Evolutionary conservation across 148 eudicot species (phyloP).

Genomic region (Rhododendron kiyosumense): DNA sequence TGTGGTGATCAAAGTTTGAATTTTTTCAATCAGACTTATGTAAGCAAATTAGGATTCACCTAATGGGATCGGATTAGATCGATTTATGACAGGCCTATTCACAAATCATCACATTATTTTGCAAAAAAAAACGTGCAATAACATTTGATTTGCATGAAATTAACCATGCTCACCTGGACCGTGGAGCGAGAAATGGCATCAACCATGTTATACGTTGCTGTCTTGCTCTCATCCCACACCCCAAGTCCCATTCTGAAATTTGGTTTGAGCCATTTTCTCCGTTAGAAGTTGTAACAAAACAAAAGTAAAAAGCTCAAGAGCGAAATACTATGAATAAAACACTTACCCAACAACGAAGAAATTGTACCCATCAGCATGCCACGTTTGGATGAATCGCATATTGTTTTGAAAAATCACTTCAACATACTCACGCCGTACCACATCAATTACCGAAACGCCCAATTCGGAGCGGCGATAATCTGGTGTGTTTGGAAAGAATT

Average conservation of each 20-base stretch:
- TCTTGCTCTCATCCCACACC: constrained; percentile 16
- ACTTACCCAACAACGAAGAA: constrained; percentile 32
- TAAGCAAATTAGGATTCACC: too few relatives aligned
- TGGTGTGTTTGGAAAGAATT: constrained; percentile 9
- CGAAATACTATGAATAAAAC: too few relatives aligned
- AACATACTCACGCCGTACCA: constrained; percentile 15
- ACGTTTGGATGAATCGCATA: constrained; percentile 11
- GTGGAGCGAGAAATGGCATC: constrained; percentile 29
- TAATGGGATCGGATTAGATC: too few relatives aligned
- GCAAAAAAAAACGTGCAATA: not conserved
- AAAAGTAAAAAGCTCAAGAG: not conserved
- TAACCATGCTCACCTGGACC: constrained; percentile 11
- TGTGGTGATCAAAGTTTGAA: not conserved
- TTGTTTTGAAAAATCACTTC: constrained; percentile 24
- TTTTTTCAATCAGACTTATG: too few relatives aligned
- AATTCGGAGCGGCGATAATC: not conserved
- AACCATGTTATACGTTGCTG: constrained; percentile 17
- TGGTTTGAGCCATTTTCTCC: not conserved
- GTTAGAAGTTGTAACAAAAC: not conserved
- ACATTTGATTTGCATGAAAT: not conserved
- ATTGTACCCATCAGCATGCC: constrained; percentile 31
- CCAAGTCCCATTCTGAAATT: constrained; percentile 21
- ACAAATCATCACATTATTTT: too few relatives aligned
- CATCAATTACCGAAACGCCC: constrained; percentile 23
- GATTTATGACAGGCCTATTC: not conserved